Conservation (phyloP, 768 basidiomycete genomes). For the Postia placenta region DNA sequence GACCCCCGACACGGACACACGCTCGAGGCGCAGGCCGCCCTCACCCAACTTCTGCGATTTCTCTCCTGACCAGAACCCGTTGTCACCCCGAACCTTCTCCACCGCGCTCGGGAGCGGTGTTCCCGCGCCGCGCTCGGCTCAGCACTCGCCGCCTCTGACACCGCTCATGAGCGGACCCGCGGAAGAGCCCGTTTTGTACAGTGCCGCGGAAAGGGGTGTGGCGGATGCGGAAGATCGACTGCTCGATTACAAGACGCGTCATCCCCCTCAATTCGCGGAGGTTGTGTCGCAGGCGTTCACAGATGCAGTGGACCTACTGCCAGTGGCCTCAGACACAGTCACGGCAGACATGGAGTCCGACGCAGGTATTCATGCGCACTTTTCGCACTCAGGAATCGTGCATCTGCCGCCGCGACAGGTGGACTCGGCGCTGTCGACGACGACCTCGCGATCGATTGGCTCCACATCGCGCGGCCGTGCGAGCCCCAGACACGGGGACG, state of each 20-base stretch:
- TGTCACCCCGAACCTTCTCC: conserved; percentile 14
- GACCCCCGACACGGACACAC: neutral
- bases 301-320: conserved; percentile 5
- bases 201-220: neutral
- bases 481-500: conserved; percentile 1
- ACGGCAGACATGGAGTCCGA: neutral
- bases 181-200: conserved; percentile 11
- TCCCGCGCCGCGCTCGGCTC: neutral
- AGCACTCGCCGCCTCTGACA: neutral
- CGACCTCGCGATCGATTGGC: conserved; percentile 6
- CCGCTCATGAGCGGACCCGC: conserved; percentile 6
- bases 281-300: conserved; percentile 16
- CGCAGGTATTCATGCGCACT: conserved; percentile 5
- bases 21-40: conserved; percentile 6
- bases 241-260: conserved; percentile 14
- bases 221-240: conserved; percentile 1
- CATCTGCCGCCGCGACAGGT: conserved; percentile 17
- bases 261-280: conserved; percentile 16
- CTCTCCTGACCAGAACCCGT: conserved; percentile 10
- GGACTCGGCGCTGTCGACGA: conserved; percentile 6
- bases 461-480: conserved; percentile 8
- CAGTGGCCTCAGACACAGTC: neutral
- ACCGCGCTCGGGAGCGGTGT: conserved; percentile 1
- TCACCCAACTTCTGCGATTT: conserved; percentile 19
- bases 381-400: conserved; percentile 24